phyloP scores from a whole-genome alignment of 208 protist species.

The Crithidia brevicula region DNA sequence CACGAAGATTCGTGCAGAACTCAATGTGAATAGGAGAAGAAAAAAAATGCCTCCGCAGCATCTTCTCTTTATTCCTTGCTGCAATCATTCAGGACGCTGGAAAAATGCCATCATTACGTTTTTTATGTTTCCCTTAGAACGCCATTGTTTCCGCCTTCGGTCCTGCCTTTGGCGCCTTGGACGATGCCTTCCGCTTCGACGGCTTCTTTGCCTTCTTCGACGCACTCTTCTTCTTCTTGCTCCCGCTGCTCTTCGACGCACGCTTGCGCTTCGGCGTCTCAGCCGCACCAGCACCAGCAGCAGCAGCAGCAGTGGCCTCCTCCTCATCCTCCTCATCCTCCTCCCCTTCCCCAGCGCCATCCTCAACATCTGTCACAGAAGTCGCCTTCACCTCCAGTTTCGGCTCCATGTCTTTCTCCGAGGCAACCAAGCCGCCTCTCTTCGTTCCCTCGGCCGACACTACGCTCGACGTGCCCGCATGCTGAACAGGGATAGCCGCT shows the following conservation, averaged over 20 bases:
- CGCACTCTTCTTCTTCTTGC: slow-evolving; percentile 27
- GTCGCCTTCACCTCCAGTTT: slow-evolving; percentile 13
- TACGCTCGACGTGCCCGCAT: not conserved
- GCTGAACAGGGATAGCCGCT: not conserved
- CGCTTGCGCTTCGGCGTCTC: slow-evolving; percentile 6
- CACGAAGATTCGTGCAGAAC: too few species aligned
- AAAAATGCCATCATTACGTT: too few species aligned
- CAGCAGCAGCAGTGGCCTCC: slow-evolving; percentile 8
- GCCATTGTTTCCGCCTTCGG: slow-evolving; percentile 13
- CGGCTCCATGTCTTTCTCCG: too few species aligned
- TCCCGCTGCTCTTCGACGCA: not conserved
- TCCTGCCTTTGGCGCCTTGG: slow-evolving; percentile 4
- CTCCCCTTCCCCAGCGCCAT: not conserved
- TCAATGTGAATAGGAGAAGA: too few species aligned
- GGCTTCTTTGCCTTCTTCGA: slow-evolving; percentile 33
- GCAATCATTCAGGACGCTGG: too few species aligned
- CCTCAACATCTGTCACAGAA: not conserved
- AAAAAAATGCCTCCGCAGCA: too few species aligned
- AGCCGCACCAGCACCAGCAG: not conserved
- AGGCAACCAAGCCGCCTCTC: too few species aligned
- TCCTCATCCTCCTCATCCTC: slow-evolving; percentile 7
- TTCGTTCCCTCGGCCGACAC: not conserved
- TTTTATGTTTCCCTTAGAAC: too few species aligned
- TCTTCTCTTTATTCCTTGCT: too few species aligned
- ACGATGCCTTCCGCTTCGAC: slow-evolving; percentile 15